These are phyloP conservation scores for Setomelanomma holmii DNA, from an alignment of 2,329 filamentous ascomycete species.

Conservation along the genomic window DNA sequence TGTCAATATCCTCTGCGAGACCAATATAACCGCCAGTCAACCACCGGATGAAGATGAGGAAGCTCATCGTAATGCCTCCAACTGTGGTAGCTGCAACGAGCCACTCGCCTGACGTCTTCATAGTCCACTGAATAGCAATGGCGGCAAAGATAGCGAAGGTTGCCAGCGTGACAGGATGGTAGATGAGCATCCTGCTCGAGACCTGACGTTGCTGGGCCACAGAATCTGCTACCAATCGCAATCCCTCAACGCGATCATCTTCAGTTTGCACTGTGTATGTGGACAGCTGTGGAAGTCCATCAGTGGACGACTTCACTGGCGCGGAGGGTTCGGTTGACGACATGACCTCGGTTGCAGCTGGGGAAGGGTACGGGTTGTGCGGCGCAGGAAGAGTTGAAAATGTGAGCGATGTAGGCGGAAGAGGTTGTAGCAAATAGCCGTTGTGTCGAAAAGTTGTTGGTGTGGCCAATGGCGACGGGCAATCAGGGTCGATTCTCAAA, in stretches of 20 bases:
- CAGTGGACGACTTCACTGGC: constrained; percentile 23
- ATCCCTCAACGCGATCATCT: constrained; percentile 69
- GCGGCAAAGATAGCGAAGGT: constrained; percentile 49
- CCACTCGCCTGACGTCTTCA: constrained; percentile 56
- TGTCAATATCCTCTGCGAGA: constrained; percentile 66
- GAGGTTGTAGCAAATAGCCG: constrained; percentile 59
- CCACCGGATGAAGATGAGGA: constrained; percentile 68
- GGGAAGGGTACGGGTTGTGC: constrained; percentile 42
- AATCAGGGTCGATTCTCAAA: constrained; percentile 67
- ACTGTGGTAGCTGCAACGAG: constrained; percentile 65
- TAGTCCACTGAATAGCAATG: constrained; percentile 50
- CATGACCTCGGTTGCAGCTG: constrained; percentile 46
- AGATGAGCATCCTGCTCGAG: constrained; percentile 65
- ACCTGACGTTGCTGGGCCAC: constrained; percentile 81
- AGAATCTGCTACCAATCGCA: constrained; percentile 79
- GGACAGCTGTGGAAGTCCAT: constrained; percentile 63
- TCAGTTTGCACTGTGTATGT: constrained; percentile 61
- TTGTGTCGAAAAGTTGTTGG: constrained; percentile 64
- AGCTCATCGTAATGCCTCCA: constrained; percentile 68
- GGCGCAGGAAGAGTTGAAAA: constrained; percentile 53
- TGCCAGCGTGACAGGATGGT: constrained; percentile 47
- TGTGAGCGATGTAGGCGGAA: constrained; percentile 57
- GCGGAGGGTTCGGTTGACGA: constrained; percentile 41
- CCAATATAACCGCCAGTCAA: constrained; percentile 67
- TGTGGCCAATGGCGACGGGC: constrained; percentile 68